These are phyloP conservation scores for Crithidia expoeki DNA, from an alignment of 208 protist species.

Conservation along the genomic window DNA sequence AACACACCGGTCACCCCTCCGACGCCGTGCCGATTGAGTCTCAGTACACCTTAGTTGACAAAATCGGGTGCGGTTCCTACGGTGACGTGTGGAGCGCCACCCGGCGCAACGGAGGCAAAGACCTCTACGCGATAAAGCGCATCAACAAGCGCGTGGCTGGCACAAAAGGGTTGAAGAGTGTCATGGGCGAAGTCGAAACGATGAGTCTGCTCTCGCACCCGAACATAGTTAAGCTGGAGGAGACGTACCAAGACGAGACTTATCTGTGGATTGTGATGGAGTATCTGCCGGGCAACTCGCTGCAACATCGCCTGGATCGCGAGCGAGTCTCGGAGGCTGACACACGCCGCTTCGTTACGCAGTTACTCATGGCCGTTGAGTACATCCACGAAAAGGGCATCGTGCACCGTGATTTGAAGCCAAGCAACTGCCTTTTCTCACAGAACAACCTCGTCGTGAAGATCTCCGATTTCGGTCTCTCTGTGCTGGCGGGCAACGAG, in stretches of 20 bases:
- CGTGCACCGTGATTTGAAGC: conserved; percentile 93
- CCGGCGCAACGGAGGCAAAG: conserved; percentile 40
- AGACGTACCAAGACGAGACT: conserved; percentile 79
- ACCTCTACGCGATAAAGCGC: conserved; percentile 78
- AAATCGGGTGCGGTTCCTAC: conserved; percentile 86
- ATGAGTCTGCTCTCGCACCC: conserved; percentile 90
- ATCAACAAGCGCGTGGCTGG: conserved; percentile 80
- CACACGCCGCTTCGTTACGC: conserved; percentile 66
- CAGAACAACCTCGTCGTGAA: conserved; percentile 75
- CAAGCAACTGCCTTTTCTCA: conserved; percentile 89
- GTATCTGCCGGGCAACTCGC: conserved; percentile 79
- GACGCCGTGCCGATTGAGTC: conserved; percentile 39
- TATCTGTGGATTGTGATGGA: conserved; percentile 93
- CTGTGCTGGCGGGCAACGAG: conserved; percentile 79
- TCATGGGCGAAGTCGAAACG: conserved; percentile 92
- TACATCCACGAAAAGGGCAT: conserved; percentile 92
- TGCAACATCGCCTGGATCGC: conserved; percentile 50
- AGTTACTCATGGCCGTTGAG: conserved; percentile 86
- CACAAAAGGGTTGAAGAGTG: conserved; percentile 62
- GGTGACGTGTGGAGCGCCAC: conserved; percentile 79
- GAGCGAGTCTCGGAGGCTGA: conserved; percentile 49
- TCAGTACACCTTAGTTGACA: conserved; percentile 60
- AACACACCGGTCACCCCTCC: conserved; percentile 15
- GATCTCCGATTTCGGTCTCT: conserved; percentile 93
- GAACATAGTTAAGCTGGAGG: conserved; percentile 90